These are phyloP conservation scores for Candida chauliodis DNA, from an alignment of 805 yeast species.

Conservation along the genomic window DNA sequence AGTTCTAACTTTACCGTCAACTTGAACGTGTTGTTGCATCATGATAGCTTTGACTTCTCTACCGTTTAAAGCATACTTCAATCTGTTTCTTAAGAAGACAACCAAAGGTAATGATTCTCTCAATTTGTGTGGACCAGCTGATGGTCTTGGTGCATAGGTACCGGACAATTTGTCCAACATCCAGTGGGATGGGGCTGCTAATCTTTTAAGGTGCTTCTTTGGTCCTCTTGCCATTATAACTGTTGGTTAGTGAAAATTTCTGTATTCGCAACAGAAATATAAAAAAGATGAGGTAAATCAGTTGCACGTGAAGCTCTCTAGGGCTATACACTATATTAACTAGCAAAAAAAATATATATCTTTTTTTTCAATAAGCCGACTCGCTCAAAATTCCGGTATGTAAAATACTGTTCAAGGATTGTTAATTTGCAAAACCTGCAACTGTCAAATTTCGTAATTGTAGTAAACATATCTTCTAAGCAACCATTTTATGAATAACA, in stretches of 20 bases:
- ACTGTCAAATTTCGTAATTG: too few relatives aligned
- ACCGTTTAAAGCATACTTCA: conserved; percentile 98
- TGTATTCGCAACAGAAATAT: background rate
- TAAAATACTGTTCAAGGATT: too few relatives aligned
- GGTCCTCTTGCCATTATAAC: conserved; percentile 25
- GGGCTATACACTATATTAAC: too few relatives aligned
- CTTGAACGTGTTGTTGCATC: conserved; percentile 98
- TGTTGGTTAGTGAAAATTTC: background rate
- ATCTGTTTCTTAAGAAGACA: conserved; percentile 96
- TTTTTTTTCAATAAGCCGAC: too few relatives aligned
- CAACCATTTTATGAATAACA: too few relatives aligned
- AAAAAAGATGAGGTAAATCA: too few relatives aligned
- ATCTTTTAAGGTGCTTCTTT: conserved; percentile 99
- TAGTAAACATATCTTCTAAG: too few relatives aligned
- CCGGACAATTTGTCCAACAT: conserved; percentile 99
- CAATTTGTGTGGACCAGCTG: conserved; percentile 99
- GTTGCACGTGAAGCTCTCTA: too few relatives aligned
- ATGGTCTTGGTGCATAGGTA: conserved; percentile 99
- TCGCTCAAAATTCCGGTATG: too few relatives aligned
- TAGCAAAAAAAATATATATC: too few relatives aligned
- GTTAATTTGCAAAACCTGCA: too few relatives aligned
- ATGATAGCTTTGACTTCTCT: conserved; percentile 98
- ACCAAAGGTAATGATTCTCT: conserved; percentile 97
- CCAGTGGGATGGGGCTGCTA: conserved; percentile 99
- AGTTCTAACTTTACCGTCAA: conserved; percentile 99